A percentile compares a stretch with the other conserved stretches of the same genome.
Conservation (phyloP, 2,329 filamentous ascomycete genomes). For the Sporothrix schenckii region DNA sequence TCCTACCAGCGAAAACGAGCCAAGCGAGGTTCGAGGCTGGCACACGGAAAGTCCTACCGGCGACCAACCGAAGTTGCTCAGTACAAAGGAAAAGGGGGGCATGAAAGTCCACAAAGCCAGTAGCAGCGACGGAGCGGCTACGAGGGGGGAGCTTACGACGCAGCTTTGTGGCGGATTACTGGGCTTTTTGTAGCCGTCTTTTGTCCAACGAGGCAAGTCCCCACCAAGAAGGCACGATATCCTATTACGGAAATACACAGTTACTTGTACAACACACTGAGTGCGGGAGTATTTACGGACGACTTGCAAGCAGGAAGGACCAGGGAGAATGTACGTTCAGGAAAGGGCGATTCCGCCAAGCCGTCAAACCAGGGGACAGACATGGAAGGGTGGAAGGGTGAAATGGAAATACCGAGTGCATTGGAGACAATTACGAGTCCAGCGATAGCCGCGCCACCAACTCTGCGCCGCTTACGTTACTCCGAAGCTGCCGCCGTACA, state of each 20-base stretch:
- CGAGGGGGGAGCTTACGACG: conserved; percentile 15
- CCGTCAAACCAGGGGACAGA: neutral
- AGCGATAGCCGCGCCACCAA: neutral
- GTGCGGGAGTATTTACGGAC: too few species aligned
- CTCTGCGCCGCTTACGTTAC: neutral
- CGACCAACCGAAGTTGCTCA: neutral
- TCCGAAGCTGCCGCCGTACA: neutral
- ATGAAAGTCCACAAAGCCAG: neutral
- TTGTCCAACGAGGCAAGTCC: neutral
- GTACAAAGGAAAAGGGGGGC: conserved; percentile 1
- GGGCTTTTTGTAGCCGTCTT: neutral
- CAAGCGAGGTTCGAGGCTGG: neutral
- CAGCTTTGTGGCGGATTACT: conserved; percentile 8
- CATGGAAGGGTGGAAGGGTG: neutral
- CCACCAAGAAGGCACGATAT: neutral
- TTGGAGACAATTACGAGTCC: neutral
- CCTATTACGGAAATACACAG: neutral
- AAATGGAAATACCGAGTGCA: neutral
- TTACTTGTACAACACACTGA: neutral
- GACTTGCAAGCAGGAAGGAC: neutral
- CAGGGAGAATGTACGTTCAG: neutral
- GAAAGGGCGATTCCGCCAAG: conserved; percentile 18
- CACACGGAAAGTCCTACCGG: conserved; percentile 1
- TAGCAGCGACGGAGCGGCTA: neutral
- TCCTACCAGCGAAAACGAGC: conserved; percentile 7